phyloP scores from a whole-genome alignment of 2,329 filamentous ascomycete genomes.

The Claviceps digitariae region DNA sequence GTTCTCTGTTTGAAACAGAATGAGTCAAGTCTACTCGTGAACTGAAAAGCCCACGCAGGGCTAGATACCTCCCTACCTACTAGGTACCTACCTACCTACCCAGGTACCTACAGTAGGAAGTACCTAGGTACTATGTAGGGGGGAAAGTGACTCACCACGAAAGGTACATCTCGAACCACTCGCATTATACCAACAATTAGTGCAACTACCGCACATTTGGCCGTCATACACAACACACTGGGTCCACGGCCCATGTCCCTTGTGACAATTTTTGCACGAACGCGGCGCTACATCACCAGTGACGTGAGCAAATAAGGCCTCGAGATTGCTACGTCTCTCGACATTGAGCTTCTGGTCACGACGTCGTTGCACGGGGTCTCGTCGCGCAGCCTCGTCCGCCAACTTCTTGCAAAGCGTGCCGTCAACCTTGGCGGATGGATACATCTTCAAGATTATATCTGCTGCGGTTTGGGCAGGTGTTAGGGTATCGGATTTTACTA shows the following conservation, averaged over 20 bases:
- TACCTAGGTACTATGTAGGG: too few relatives aligned
- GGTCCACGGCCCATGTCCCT: conserved; percentile 46
- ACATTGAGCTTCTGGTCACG: conserved; percentile 42
- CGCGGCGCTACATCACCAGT: conserved; percentile 33
- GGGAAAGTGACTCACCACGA: conserved; percentile 31
- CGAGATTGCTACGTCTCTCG: conserved; percentile 44
- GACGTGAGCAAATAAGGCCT: conserved; percentile 44
- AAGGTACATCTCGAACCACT: conserved; percentile 46
- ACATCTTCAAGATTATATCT: conserved; percentile 31
- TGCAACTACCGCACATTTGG: conserved; percentile 47
- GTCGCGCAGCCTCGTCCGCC: conserved; percentile 33
- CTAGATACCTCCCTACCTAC: neutral
- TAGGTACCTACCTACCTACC: neutral
- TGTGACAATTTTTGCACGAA: conserved; percentile 47
- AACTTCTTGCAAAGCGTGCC: conserved; percentile 42
- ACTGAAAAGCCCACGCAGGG: neutral
- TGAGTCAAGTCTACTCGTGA: neutral
- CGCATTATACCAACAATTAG: conserved; percentile 52
- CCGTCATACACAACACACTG: conserved; percentile 45
- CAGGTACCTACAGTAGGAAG: too few relatives aligned
- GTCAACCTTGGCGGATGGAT: conserved; percentile 32
- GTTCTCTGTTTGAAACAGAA: conserved; percentile 21
- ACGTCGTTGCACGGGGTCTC: conserved; percentile 38
- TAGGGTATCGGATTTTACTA: neutral
- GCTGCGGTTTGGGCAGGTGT: conserved; percentile 25